Percentiles rank a stretch among this genome's conserved stretches.
Conservation (phyloP, 305 asterid genomes). For the Fraxinus nigra region DNA sequence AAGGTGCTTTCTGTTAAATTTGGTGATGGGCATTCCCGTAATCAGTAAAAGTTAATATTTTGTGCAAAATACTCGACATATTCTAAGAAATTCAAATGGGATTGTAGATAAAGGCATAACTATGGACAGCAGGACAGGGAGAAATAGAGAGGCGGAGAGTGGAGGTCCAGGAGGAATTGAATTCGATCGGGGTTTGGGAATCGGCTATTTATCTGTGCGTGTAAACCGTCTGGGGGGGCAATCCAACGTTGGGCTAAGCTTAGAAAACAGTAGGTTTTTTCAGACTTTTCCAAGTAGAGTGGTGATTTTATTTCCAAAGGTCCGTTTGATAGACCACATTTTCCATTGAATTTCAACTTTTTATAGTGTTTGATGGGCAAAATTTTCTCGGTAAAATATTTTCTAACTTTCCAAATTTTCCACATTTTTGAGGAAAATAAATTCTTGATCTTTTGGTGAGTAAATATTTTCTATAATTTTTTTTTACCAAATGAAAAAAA, state of each 20-base stretch:
- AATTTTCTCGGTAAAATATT: too few species aligned
- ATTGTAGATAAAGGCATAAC: neutral
- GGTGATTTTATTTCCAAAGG: neutral
- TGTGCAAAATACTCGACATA: neutral
- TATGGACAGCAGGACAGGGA: neutral
- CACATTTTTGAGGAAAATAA: too few species aligned
- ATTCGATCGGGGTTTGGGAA: neutral
- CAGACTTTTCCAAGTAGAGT: neutral
- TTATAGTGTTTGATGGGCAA: too few species aligned
- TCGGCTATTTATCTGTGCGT: neutral
- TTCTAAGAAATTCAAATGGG: neutral
- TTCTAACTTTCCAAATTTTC: too few species aligned
- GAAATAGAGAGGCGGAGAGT: neutral
- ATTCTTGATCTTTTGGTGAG: too few species aligned
- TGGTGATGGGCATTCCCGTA: conserved; percentile 47
- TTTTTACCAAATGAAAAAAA: too few species aligned
- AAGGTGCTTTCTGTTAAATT: conserved; percentile 32
- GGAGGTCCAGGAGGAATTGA: neutral
- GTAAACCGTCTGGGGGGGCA: neutral
- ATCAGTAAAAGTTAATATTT: neutral
- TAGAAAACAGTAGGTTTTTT: neutral
- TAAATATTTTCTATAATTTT: too few species aligned
- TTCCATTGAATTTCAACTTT: too few species aligned
- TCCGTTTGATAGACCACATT: too few species aligned
- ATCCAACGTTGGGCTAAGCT: neutral